Evolutionary conservation across 306 rosid species (phyloP), one percentile per base, ranked within the genome.

Genomic region (Prunus armeniaca): DNA sequence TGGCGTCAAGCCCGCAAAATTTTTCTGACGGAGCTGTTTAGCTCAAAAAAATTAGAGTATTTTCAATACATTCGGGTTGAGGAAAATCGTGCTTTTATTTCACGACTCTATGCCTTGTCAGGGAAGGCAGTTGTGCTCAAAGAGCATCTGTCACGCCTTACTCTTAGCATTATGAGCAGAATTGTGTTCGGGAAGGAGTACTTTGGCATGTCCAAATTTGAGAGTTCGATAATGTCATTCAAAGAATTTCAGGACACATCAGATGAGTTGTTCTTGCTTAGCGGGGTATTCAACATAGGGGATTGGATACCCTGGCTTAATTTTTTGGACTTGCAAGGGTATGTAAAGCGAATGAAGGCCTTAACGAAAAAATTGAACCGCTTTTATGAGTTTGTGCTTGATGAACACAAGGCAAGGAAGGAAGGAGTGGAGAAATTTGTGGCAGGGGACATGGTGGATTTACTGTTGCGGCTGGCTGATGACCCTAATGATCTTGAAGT

Each of bases 281-380:
- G 3, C 65, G 74, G 84, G 73, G 82, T 67, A 11, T 57, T 84
- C 15, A 81, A 84, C 46, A 61, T 78, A 0, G 83, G 83, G 63
- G 83, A 82, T 66, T 73, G 79, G 76, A 84, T 81, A 22, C 88
- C 88, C 0, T 71, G 79, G 83, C 73, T 84, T 0, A 41, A 49
- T 12, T 71, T 84, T 71, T 78, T 84, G 28, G 82, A 82, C 57
- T 74, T 81, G 77, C 88, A 81, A 25, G 83, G 83, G 9, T 78
- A 63, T 52, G 74, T 78, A 0, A 78, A 75, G 75, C 20, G 73
- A 61, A 81, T 75, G 85, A 84, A 84, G 79, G 76, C 73, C 56
- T 12, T 84, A 12, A 51, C 6, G 18, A 78, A 71, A 46, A 81
- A 58, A n/a, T 20, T 75, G 28, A 73, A 81, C 41, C 45, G 27